These are phyloP conservation scores for Scenedesmus sp. DNA, from an alignment of 163 green algal genomes.

Conservation along the genomic window DNA sequence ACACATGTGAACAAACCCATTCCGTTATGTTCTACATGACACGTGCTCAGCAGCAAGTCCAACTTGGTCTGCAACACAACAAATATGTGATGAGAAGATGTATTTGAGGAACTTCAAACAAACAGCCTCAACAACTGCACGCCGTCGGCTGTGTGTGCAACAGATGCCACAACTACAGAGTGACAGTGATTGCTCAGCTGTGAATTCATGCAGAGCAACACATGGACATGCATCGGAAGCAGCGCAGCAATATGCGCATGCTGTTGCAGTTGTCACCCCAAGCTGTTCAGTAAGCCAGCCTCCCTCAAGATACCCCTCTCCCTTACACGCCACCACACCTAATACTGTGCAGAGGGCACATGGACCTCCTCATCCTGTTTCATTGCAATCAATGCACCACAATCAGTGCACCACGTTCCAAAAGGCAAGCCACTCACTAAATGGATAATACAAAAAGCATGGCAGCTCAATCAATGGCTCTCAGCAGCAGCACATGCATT, in stretches of 20 bases:
- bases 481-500: not conserved
- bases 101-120: not conserved
- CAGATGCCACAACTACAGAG: not conserved
- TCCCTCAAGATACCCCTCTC: not conserved
- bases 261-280: not conserved
- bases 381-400: not conserved
- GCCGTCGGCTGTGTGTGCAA: too few relatives aligned
- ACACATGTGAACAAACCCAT: not conserved
- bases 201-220: too few relatives aligned
- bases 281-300: not conserved
- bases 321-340: not conserved
- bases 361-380: not conserved
- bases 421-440: not conserved
- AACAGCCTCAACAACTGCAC: not conserved
- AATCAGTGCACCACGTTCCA: not conserved
- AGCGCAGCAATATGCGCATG: not conserved
- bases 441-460: not conserved
- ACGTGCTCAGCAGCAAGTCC: not conserved
- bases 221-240: too few relatives aligned
- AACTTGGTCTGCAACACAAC: not conserved
- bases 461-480: not conserved
- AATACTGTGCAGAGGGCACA: not conserved
- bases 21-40: not conserved
- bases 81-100: not conserved
- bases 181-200: not conserved